Base-by-base conservation (phyloP, 2,329 filamentous ascomycete genomes). In the Xylariales sp. region DNA sequence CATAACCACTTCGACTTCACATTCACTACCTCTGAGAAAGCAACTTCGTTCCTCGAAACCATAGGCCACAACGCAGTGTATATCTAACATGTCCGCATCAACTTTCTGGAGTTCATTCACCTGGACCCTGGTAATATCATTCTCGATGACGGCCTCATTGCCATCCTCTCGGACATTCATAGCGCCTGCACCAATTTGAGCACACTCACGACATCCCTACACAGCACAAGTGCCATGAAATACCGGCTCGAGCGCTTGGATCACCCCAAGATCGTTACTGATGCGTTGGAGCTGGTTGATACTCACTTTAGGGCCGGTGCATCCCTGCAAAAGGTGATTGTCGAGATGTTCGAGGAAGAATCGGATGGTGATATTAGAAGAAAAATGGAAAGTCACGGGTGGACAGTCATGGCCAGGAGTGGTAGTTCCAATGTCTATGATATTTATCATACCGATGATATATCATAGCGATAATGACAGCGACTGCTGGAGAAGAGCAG, bases 301-400 rank as follows among this genome's bases (percentile, higher is more conserved):
- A 33, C 41, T 44, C 38, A 21, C 34, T 51, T 55, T 21, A 52
- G 40, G 45, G 38, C 38, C n/a, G 47, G 52, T 38, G 29, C 21
- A 20, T 52, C 50, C 29, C 36, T 55, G 18, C 39, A 48, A 38
- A 42, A 50, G 16, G 48, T 53, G 18, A 41, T 48, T 36, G 29
- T 54, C 27, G 38, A 48, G 31, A 33, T 50, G 25, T 47, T 44
- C 34, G 40, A 44, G 27, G 38, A 44, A 13, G 40, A 32, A 10
- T 43, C 41, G 29, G 43, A 35, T 40, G 36, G 39, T 42, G 37
- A 33, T 40, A 45, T 51, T 20, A 29, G 35, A 46, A 43, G 29
- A 24, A 31, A 43, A 46, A 49, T 54, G 40, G 19, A 44, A 45
- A 46, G 39, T 38, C 38, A 44, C 19, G 46, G 44, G 43, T 54